phyloP scores from a whole-genome alignment of 331 rosid species.

The Quercus phellos region DNA sequence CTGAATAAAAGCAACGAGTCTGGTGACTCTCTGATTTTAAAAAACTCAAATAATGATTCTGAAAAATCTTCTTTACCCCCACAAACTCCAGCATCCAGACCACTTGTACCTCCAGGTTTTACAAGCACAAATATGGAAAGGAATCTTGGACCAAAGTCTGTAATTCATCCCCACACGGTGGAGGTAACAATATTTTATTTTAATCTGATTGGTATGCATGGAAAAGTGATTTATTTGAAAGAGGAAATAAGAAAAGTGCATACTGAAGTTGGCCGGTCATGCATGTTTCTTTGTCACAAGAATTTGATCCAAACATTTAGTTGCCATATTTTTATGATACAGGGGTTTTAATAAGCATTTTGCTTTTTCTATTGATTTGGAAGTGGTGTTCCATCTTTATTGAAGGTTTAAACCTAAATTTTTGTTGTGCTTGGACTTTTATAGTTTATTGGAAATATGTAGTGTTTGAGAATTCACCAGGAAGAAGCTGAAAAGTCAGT shows the following conservation, averaged over 20 bases:
- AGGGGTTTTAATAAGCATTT: constrained; percentile 1
- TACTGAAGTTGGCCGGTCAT: background rate
- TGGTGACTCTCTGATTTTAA: constrained; percentile 32
- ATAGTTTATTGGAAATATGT: background rate
- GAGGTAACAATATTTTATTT: constrained; percentile 47
- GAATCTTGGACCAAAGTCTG: constrained; percentile 45
- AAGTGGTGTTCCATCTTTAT: background rate
- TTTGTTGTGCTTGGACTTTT: background rate
- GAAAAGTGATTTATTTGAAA: background rate
- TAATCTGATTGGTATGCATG: background rate
- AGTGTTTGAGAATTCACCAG: background rate
- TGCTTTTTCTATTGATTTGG: background rate
- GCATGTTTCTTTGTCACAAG: background rate
- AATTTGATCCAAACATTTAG: background rate
- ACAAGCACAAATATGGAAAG: constrained; percentile 50
- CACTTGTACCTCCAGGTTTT: constrained; percentile 97
- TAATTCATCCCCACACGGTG: constrained; percentile 27
- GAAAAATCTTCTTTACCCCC: constrained; percentile 48
- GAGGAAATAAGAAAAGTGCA: background rate
- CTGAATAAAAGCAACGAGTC: constrained; percentile 40
- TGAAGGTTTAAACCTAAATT: background rate
- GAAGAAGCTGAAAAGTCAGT: background rate
- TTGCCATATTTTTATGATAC: background rate
- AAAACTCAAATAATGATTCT: constrained; percentile 46
- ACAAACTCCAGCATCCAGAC: constrained; percentile 67